Percentiles rank a stretch among this genome's conserved stretches.
phyloP scores from a whole-genome alignment of 2,329 filamentous ascomycete genomes.

The Neodidymelliopsis sp. region DNA sequence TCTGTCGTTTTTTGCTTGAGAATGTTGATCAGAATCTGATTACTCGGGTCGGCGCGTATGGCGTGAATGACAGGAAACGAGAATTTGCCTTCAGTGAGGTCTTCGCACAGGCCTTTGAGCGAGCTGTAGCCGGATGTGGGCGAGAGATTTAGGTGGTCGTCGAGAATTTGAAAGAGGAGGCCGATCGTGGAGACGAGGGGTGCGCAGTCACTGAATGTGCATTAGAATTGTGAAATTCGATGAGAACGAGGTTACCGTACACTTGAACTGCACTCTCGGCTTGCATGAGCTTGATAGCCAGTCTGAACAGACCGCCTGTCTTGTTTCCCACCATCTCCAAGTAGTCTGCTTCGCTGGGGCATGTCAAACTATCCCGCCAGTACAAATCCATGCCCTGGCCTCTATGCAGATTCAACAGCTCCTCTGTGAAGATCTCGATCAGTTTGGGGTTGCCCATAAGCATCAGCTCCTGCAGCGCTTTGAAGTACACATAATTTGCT shows the following conservation, averaged over 20 bases:
- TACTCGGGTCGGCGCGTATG: constrained; percentile 77
- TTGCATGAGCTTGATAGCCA: constrained; percentile 89
- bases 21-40: constrained; percentile 87
- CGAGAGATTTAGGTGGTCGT: constrained; percentile 90
- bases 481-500: constrained; percentile 89
- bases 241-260: constrained; percentile 34
- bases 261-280: constrained; percentile 65
- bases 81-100: constrained; percentile 96
- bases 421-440: constrained; percentile 78
- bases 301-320: constrained; percentile 83
- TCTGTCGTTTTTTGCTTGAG: constrained; percentile 88
- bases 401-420: constrained; percentile 82
- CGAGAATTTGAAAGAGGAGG: constrained; percentile 87
- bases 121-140: constrained; percentile 68
- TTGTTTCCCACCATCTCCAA: constrained; percentile 95
- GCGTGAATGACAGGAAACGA: constrained; percentile 95
- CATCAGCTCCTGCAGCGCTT: constrained; percentile 76
- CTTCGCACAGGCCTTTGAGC: constrained; percentile 94
- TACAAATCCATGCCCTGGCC: constrained; percentile 92
- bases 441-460: constrained; percentile 72
- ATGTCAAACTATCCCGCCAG: constrained; percentile 85
- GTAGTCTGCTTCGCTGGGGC: constrained; percentile 86
- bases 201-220: constrained; percentile 69
- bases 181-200: constrained; percentile 86
- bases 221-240: neutral